Evolutionary conservation across 1,139 yeast species (phyloP), one percentile per base, ranked within the genome.

Genomic region (Sugiyamaella japonica): DNA sequence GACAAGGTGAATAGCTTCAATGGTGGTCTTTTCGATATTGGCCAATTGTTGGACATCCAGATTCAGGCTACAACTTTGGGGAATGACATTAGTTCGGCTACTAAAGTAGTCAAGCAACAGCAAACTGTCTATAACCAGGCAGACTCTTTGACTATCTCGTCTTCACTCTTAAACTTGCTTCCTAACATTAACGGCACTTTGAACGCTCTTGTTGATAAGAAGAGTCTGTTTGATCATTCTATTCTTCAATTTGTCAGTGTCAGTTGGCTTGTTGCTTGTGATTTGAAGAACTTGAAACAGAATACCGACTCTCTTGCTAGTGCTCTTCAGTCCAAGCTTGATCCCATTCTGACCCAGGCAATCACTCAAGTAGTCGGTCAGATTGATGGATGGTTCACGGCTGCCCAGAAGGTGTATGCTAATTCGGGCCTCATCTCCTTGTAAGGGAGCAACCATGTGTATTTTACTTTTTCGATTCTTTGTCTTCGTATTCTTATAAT

Each of bases 311-410:
- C 34, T 9, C 53, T 61, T 16, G 49, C 55, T 16, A 29, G 50
- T 42, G 52, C 55, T 17, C 54, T 61, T n/a, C 28, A 54, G 15
- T 40, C 44, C 41, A 55, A 56, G 47, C 38, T 59, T 31, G 48
- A 55, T 25, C 53, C 52, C 38, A 34, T 34, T 17, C 43, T 56
- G 37, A 15, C 23, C 12, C 32, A 45, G 6, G 56, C 61, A 16
- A 55, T 60, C 13, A 42, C 46, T 7, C 39, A 31, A 17, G 59
- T 59, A n/a, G 51, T 48, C 16, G 25, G 37, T 29, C 40, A 60
- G 44, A 59, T 61, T 46, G 56, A 57, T 37, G 59, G 56, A 16
- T 61, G 63, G 63, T 61, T 59, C 53, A 23, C 40, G 6, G 29
- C 46, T 28, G 57, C 60, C 13, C 34, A 48, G 20, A 36, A 23